These are phyloP conservation scores for Termitomyces sp. DNA, from an alignment of 768 basidiomycete genomes.

Conservation along the genomic window DNA sequence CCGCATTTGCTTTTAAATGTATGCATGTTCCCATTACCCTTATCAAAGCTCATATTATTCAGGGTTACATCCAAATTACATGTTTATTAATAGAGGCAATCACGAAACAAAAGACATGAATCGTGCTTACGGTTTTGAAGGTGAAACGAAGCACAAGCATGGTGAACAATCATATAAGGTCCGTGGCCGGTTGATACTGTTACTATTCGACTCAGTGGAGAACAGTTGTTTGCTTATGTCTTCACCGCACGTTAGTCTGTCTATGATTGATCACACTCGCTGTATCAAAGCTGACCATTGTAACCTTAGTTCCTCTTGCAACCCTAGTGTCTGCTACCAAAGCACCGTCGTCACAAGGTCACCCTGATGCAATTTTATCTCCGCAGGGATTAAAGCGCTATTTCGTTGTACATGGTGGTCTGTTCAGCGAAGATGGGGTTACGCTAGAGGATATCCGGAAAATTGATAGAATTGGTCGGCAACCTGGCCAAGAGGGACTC, in stretches of 20 bases:
- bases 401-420: constrained; percentile 93
- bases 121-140: constrained; percentile 87
- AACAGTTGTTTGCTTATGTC: constrained; percentile 84
- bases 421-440: constrained; percentile 94
- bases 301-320: constrained; percentile 74
- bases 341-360: constrained; percentile 37
- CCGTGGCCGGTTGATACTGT: neutral
- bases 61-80: constrained; percentile 89
- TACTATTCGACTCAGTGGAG: neutral
- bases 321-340: constrained; percentile 77
- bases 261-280: constrained; percentile 8
- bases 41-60: neutral
- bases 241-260: constrained; percentile 79
- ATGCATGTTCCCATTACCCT: constrained; percentile 15
- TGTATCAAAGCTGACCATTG: neutral
- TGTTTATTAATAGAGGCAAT: constrained; percentile 95
- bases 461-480: constrained; percentile 79
- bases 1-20: constrained; percentile 96
- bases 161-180: constrained; percentile 95
- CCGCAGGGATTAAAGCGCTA: constrained; percentile 80
- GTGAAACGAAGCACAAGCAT: constrained; percentile 95
- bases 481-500: constrained; percentile 91
- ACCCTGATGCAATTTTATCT: constrained; percentile 63
- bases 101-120: constrained; percentile 99
- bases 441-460: constrained; percentile 90